Base-by-base conservation (phyloP, 2,329 filamentous ascomycete species). In the Paracamarosporium sp. region DNA sequence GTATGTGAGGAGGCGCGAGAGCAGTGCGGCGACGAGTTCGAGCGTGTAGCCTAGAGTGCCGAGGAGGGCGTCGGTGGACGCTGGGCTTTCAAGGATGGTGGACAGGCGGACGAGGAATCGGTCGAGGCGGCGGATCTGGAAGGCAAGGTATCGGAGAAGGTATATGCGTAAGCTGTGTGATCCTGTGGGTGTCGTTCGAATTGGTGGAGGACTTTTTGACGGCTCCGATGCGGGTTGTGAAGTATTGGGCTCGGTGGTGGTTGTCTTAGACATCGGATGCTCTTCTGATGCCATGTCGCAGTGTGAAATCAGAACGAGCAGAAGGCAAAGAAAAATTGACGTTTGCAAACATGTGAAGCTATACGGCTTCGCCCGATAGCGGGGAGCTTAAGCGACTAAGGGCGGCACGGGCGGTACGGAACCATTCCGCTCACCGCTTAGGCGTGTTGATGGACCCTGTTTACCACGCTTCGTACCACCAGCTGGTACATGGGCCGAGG, bases 41-140 rank as follows among this genome's bases (percentile, higher is more conserved):
- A 81, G 74, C 43, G 77, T 79, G 72, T 81, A 82, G 64, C 67
- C 70, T 13, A 78, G 65, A 9, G 80, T 82, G 66, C 73, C 75
- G 50, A 82, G 76, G 50, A 76, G 68, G 27, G 71, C 68, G 61
- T 81, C 78, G 50, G 74, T 75, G 60, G 76, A 76, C 17, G 67
- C 51, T 17, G 79, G 73, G 22, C 75, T 78, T 44, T 76, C 78
- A 53, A 82, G 67, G 38, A 79, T 66, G 45, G 61, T 63, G 4
- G 71, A 64, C 41, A 79, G 68, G 60, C 71, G 75, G 51, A 69
- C 50, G 30, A 79, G 62, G 20, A 58, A 68, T 50, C 56, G 59
- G 66, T 79, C 77, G 38, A 72, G 67, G 11, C 61, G 57, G 55
- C 43, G 60, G 36, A 68, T 62, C 30, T 68, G 51, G 33, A 63